Percentiles rank a stretch among this genome's conserved stretches.
Conservation (phyloP, 2,329 filamentous ascomycete species). For the Aspergillus hortae region DNA sequence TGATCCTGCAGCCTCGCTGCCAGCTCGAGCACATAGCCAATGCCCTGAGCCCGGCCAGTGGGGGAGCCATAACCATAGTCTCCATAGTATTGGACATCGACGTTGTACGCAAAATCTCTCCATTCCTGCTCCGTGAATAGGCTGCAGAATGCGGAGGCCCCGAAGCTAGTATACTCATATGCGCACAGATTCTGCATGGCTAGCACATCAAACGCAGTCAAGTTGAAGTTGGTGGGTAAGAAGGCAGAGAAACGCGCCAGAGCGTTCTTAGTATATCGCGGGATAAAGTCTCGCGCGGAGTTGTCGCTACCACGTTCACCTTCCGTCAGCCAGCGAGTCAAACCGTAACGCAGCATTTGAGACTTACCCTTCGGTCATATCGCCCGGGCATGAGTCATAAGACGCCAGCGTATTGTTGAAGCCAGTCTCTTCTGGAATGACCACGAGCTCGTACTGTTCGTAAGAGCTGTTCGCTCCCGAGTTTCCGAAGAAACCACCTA, state of each 20-base stretch:
- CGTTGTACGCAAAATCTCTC: constrained; percentile 51
- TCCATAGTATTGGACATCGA: constrained; percentile 50
- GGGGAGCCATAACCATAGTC: constrained; percentile 48
- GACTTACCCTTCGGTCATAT: constrained; percentile 14
- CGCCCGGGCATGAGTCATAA: constrained; percentile 29
- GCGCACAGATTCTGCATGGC: no score
- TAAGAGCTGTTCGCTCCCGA: no score
- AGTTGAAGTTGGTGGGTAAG: constrained; percentile 48
- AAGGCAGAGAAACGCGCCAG: no score
- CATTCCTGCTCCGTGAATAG: constrained; percentile 55
- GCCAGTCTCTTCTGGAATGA: constrained; percentile 49
- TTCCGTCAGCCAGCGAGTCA: no score
- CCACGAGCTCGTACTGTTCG: constrained; percentile 40
- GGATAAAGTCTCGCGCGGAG: no score
- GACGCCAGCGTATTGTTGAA: constrained; percentile 52
- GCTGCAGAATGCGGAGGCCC: no score
- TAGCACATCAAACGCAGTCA: constrained; percentile 50
- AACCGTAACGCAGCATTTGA: no score
- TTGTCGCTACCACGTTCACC: no score
- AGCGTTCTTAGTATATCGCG: no score
- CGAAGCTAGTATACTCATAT: no score
- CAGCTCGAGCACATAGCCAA: constrained; percentile 52
- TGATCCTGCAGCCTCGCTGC: constrained; percentile 48
- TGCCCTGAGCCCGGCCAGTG: constrained; percentile 50
- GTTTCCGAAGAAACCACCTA: constrained; percentile 27